These are phyloP conservation scores for Exobasidium rhododendri DNA, from an alignment of 1,284 basidiomycete species.

Conservation along the genomic window DNA sequence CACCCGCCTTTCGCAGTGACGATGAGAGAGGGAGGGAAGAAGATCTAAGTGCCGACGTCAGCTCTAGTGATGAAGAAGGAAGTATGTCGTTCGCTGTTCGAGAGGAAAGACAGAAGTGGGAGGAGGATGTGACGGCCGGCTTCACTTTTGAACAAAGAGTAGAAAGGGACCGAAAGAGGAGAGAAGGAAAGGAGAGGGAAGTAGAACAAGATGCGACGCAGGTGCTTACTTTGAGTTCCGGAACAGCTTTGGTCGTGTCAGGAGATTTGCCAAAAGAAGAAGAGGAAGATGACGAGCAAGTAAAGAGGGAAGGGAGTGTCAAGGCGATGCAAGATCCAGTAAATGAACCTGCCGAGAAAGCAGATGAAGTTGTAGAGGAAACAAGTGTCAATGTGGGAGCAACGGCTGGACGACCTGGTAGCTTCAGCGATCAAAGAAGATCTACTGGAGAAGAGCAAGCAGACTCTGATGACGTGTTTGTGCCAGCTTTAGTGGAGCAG, in stretches of 20 bases:
- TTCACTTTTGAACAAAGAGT: conserved; percentile 8
- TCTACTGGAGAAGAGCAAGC: no score
- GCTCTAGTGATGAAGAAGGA: conserved; percentile 2
- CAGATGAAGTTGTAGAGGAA: background rate
- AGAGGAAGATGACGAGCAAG: no score
- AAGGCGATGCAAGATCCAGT: no score
- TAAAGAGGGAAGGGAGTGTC: no score
- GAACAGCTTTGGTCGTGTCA: no score
- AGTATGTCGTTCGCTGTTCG: background rate
- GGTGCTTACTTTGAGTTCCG: no score
- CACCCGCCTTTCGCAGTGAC: conserved; percentile 12
- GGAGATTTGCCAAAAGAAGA: no score
- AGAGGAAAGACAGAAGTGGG: conserved; percentile 3
- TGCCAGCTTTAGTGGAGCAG: no score
- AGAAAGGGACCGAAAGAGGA: conserved; percentile 1
- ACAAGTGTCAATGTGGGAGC: background rate
- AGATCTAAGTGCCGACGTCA: background rate
- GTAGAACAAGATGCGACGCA: background rate
- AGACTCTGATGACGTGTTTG: background rate
- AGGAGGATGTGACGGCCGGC: conserved; percentile 11
- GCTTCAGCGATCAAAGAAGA: no score
- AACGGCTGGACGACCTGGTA: no score
- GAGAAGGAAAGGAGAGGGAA: background rate
- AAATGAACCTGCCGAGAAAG: no score
- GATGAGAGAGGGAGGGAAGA: background rate